These are phyloP conservation scores for Toxicodendron radicans DNA, from an alignment of 345 rosid genomes.

Conservation along the genomic window DNA sequence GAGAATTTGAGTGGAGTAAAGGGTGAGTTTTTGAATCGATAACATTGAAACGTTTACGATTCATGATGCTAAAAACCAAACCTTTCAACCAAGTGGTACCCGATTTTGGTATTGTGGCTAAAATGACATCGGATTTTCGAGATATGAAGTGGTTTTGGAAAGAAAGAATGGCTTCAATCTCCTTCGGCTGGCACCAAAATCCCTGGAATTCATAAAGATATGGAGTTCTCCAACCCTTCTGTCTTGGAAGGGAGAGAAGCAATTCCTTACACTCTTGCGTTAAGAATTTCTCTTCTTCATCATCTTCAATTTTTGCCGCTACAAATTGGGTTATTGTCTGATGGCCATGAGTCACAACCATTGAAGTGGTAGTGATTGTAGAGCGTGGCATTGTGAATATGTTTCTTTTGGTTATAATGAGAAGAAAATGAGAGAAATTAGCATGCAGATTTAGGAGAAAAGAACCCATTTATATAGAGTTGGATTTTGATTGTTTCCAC, in stretches of 20 bases:
- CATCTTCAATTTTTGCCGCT: not conserved
- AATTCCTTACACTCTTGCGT: constrained; percentile 54
- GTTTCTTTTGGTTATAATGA: not conserved
- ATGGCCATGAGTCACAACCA: not conserved
- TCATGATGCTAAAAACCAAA: constrained; percentile 35
- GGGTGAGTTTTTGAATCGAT: constrained; percentile 17
- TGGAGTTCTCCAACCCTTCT: constrained; percentile 70
- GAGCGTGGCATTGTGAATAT: constrained; percentile 10
- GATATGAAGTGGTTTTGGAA: constrained; percentile 46
- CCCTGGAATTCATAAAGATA: constrained; percentile 57
- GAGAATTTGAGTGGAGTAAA: constrained; percentile 50
- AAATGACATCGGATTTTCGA: constrained; percentile 28
- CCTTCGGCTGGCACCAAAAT: constrained; percentile 67
- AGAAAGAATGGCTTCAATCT: constrained; percentile 54
- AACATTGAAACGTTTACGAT: constrained; percentile 25
- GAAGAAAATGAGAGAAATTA: not conserved
- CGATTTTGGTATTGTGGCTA: constrained; percentile 56
- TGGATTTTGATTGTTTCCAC: not conserved
- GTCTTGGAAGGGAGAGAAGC: constrained; percentile 54
- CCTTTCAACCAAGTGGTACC: constrained; percentile 69
- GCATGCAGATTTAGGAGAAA: not conserved
- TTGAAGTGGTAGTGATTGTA: not conserved
- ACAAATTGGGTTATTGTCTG: not conserved
- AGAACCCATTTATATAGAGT: not conserved
- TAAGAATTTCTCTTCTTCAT: constrained; percentile 20